Conservation (phyloP, 768 basidiomycete genomes). For the Cystobasidium onofrii region DNA sequence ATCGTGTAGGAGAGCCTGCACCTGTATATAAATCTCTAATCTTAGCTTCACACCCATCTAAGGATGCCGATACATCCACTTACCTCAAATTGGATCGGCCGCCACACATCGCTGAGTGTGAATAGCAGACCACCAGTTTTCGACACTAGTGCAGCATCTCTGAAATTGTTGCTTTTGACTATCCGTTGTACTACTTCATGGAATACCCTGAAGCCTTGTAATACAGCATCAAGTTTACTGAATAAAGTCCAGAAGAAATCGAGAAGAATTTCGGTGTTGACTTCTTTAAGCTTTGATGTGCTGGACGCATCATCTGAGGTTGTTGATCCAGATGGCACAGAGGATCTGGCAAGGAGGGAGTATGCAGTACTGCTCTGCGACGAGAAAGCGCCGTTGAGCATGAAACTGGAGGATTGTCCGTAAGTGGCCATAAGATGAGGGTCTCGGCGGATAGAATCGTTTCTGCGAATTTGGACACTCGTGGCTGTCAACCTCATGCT, state of each 20-base stretch:
- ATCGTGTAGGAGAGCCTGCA: slow-evolving; percentile 71
- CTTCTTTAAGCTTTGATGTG: slow-evolving; percentile 53
- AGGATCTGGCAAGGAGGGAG: slow-evolving; percentile 12
- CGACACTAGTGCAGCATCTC: slow-evolving; percentile 70
- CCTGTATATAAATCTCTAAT: slow-evolving; percentile 49
- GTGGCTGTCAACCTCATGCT: not conserved
- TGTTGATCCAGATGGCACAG: not conserved
- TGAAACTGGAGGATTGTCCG: slow-evolving; percentile 1
- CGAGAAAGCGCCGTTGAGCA: slow-evolving; percentile 12
- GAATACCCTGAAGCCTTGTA: slow-evolving; percentile 78
- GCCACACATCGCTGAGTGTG: slow-evolving; percentile 78
- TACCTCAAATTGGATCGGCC: slow-evolving; percentile 81
- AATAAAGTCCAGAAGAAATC: slow-evolving; percentile 97
- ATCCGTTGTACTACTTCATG: slow-evolving; percentile 86
- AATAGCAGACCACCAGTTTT: slow-evolving; percentile 56
- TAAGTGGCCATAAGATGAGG: slow-evolving; percentile 1
- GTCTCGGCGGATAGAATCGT: slow-evolving; percentile 4
- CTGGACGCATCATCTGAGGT: slow-evolving; percentile 47
- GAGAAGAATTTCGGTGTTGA: slow-evolving; percentile 72
- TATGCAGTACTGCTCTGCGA: slow-evolving; percentile 55
- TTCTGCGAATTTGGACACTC: not conserved
- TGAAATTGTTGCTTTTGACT: slow-evolving; percentile 86
- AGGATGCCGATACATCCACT: too few relatives aligned
- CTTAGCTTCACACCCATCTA: too few relatives aligned
- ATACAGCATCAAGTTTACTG: slow-evolving; percentile 86